Percentiles rank a stretch among this genome's conserved stretches.
These are phyloP conservation scores for Backusella parvicylindrica DNA, from an alignment of 192 early-diverging fungal genomes.

Conservation along the genomic window DNA sequence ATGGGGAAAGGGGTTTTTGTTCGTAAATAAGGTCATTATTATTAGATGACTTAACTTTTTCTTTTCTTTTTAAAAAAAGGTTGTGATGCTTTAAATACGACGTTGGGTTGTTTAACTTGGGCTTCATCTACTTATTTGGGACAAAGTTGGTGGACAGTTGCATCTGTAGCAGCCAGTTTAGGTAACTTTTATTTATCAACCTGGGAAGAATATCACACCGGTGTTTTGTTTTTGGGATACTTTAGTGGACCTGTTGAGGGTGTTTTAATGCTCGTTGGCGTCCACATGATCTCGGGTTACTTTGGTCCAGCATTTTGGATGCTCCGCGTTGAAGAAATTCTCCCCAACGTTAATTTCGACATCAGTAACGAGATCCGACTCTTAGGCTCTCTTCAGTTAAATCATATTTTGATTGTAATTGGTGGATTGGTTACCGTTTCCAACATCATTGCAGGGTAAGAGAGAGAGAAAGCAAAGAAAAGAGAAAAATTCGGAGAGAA, in stretches of 20 bases:
- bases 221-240: slow-evolving; percentile 76
- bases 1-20: not conserved
- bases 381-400: slow-evolving; percentile 47
- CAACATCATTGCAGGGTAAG: slow-evolving; percentile 61
- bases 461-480: not conserved
- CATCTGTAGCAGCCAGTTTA: slow-evolving; percentile 29
- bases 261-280: slow-evolving; percentile 61
- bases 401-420: slow-evolving; percentile 49
- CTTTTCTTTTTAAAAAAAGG: slow-evolving; percentile 30
- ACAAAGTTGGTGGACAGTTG: slow-evolving; percentile 67
- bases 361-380: slow-evolving; percentile 17
- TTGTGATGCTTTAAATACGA: slow-evolving; percentile 58
- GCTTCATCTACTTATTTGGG: slow-evolving; percentile 66
- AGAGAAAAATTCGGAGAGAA: not conserved
- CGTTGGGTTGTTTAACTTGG: slow-evolving; percentile 54
- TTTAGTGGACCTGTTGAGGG: slow-evolving; percentile 94
- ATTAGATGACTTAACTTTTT: not conserved
- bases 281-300: slow-evolving; percentile 60
- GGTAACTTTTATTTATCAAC: slow-evolving; percentile 85
- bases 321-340: slow-evolving; percentile 3
- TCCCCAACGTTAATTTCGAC: slow-evolving; percentile 5
- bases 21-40: not conserved
- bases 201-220: slow-evolving; percentile 95
- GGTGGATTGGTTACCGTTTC: slow-evolving; percentile 42
- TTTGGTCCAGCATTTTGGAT: slow-evolving; percentile 30